A percentile compares a stretch with the other conserved stretches of the same genome.
Conservation (phyloP, 2,329 filamentous ascomycete species). For the Fusarium circinatum region DNA sequence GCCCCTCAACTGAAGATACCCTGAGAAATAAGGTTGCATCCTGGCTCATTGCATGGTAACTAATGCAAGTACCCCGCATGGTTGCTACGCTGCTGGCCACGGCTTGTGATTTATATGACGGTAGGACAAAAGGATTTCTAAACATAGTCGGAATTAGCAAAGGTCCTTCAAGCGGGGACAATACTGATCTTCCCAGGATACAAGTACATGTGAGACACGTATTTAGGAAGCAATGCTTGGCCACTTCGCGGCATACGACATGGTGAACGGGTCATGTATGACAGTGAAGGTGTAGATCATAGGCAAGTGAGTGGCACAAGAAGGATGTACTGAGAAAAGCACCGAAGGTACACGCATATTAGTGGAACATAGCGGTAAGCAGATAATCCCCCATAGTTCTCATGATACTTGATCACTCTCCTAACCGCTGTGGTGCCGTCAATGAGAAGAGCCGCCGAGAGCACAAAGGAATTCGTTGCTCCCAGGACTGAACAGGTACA, state of each 20-base stretch:
- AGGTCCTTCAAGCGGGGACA: neutral
- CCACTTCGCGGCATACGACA: neutral
- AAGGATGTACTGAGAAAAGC: neutral
- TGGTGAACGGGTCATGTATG: neutral
- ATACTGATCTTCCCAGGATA: too few relatives aligned
- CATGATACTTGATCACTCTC: neutral
- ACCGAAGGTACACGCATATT: neutral
- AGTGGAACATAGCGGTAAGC: neutral
- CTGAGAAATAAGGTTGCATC: neutral
- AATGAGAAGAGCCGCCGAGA: neutral
- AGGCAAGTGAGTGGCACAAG: neutral
- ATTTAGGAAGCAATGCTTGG: too few relatives aligned
- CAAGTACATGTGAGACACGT: neutral
- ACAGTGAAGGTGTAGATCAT: neutral
- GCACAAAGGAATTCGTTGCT: accelerated
- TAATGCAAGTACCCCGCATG: neutral
- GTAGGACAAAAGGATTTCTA: neutral
- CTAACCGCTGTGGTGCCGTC: accelerated
- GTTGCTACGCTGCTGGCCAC: neutral
- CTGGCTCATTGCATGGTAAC: neutral
- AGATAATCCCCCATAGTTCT: neutral
- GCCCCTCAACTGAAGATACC: neutral
- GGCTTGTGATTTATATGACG: neutral
- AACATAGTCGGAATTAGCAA: neutral
- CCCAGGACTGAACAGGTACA: too few relatives aligned